Evolutionary conservation across 768 basidiomycete genomes (phyloP).

Genomic region (Leccinellum albellum): DNA sequence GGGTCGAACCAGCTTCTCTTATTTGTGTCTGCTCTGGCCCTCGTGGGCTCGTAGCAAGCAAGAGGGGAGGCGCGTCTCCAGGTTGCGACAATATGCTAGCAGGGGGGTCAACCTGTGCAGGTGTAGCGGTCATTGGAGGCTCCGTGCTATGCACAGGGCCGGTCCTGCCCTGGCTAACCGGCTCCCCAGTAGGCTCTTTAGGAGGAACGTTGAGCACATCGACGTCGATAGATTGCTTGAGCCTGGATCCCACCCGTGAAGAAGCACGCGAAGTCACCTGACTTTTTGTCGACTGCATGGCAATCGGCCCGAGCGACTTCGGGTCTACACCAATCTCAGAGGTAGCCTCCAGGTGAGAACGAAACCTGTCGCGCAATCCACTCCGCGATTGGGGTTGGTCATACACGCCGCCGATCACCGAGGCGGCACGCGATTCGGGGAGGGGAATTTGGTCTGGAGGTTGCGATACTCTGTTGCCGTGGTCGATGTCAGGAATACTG

Average conservation of each 20-base stretch:
- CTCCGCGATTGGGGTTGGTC: slow-evolving; percentile 19
- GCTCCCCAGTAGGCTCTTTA: slow-evolving; percentile 1
- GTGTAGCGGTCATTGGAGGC: slow-evolving; percentile 10
- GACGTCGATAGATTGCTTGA: neutral
- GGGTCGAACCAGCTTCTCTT: neutral
- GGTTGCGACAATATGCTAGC: slow-evolving; percentile 10
- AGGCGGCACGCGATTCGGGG: slow-evolving; percentile 28
- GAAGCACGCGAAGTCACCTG: slow-evolving; percentile 7
- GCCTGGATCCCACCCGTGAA: slow-evolving; percentile 3
- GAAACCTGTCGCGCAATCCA: slow-evolving; percentile 9
- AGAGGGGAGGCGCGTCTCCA: slow-evolving; percentile 1
- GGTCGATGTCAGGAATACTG: slow-evolving; percentile 14
- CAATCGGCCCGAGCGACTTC: slow-evolving; percentile 4
- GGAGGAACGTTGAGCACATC: neutral
- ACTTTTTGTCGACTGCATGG: neutral
- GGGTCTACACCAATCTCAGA: neutral
- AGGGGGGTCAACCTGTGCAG: slow-evolving; percentile 25
- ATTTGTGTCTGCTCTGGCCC: neutral
- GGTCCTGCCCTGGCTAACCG: neutral
- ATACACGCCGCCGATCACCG: slow-evolving; percentile 26
- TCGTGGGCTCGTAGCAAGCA: neutral
- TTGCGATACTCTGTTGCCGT: neutral
- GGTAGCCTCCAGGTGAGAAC: slow-evolving; percentile 8
- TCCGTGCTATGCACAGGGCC: slow-evolving; percentile 6
- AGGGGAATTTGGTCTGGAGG: slow-evolving; percentile 23